Conservation (phyloP, 176 grass and related monocot species). For the Melocanna baccifera region DNA sequence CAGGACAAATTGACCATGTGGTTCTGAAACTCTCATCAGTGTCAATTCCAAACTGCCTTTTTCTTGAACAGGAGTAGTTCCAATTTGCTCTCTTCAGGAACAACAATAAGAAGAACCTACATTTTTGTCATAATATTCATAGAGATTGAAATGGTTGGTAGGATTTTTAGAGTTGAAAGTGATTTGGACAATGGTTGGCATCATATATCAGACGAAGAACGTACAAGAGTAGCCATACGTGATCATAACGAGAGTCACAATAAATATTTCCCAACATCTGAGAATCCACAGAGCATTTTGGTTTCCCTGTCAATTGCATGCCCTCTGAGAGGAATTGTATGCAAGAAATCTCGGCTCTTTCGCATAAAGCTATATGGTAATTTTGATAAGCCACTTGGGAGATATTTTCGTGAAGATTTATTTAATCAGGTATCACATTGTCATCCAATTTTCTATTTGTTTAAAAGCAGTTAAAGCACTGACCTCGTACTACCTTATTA, state of each 20-base stretch:
- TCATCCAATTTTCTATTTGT: neutral
- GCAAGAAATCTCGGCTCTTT: conserved; percentile 78
- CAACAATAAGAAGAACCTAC: conserved; percentile 48
- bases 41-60: neutral
- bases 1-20: neutral
- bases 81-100: conserved; percentile 80
- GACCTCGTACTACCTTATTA: conserved; percentile 7
- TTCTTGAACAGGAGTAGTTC: conserved; percentile 56
- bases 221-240: conserved; percentile 28
- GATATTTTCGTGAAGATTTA: conserved; percentile 86
- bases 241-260: conserved; percentile 43
- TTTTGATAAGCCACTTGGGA: conserved; percentile 96
- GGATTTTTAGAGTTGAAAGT: conserved; percentile 37
- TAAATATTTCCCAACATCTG: conserved; percentile 71
- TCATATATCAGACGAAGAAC: conserved; percentile 68
- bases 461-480: conserved; percentile 6
- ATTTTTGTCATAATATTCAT: conserved; percentile 7
- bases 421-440: conserved; percentile 66
- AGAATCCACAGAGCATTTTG: conserved; percentile 90
- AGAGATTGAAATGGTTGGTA: conserved; percentile 20
- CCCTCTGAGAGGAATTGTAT: conserved; percentile 65
- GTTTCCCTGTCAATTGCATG: conserved; percentile 83
- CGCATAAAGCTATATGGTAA: conserved; percentile 97
- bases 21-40: neutral
- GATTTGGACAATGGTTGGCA: conserved; percentile 45